Base-by-base conservation (phyloP, 192 early-diverging fungal species). In the Entophlyctis helioformis region DNA sequence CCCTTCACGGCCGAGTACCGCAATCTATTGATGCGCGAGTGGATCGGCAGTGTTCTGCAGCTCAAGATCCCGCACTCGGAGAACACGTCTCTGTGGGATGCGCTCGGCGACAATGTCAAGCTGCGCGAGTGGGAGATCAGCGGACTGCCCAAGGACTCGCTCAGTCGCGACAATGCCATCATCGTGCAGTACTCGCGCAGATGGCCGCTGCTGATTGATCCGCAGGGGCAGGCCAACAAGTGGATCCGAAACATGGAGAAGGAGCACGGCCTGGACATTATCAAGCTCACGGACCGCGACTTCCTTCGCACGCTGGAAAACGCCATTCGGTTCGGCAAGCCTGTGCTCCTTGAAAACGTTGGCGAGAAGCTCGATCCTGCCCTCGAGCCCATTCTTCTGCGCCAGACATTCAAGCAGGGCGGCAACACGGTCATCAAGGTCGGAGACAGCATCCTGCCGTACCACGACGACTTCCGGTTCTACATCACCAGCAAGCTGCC, bases 161-260 rank as follows among this genome's bases (percentile, higher is more conserved):
- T 78, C 12, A 67, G 63, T 12, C 48, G 70, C n/a, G 76, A 78
- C 46, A 78, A 78, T 51, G 76, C 57, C 31, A 61, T 78, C 22
- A 74, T 78, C 18, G 74, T 78, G 6, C 70, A 71, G 40, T 63
- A 78, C 40, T 72, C 76, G n/a, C 32, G 76, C 35, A 39, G 76
- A 50, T 78, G 76, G 76, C 76, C 76, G 4, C 54, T 78, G 4
- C 39, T 78, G 36, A 78, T 78, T 41, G 76, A 78, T 53, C 76
- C 76, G 1, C 76, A 78, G 50, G 76, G 76, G 3, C 76, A 78
- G 52, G 76, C 73, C 5, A 78, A 78, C 51, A 76, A 74, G 35
- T 77, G 76, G 76, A 78, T 78, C 43, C 46, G 71, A 19, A 78
- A 78, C 46, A 71, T 78, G 74, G 76, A 78, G 42, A 78, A 78